Base-by-base conservation (phyloP, 192 early-diverging fungal species). In the Entomortierella beljakovae region DNA sequence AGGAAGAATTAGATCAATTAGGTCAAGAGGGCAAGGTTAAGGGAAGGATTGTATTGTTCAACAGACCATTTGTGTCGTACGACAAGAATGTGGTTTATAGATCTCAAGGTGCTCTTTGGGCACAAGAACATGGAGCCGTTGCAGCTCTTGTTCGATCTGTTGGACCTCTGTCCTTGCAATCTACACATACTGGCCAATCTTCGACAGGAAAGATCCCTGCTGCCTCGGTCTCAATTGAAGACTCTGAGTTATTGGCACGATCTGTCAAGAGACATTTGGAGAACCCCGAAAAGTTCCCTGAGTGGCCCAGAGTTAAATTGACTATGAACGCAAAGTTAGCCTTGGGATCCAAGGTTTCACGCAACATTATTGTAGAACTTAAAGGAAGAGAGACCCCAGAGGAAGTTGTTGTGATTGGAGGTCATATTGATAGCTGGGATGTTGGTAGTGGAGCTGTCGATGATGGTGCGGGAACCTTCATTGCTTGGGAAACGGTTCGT, bases 381-480 rank as follows among this genome's bases (percentile, higher is more conserved):
- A 75, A 74, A 61, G 88, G 88, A 37, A 54, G 79, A 22, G 84
- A 84, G 42, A 55, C 37, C 0, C 81, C 85, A 2, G 81, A 90
- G 26, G 84, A 88, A 52, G 74, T 88, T 3, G 81, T 90, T 23
- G 76, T 85, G 25, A 55, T 90, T 29, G 84, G 85, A 62, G 88
- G 88, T 10, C 88, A 90, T 62, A 85, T 90, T 75, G 75, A 79
- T 46, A 70, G 67, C 50, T 79, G 75, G 75, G 75, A 79, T 61
- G 68, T 79, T 9, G 87, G 89, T 10, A 81, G 83, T n/a, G 89
- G 89, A 0, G 89, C 87, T 2, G 81, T 86, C 52, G 89, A 90
- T 37, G 89, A 90, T 65, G 89, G 87, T 42, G 86, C 87, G 6
- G 87, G 89, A 10, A 81, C 79, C 54, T 87, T 90, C 34, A 65